Evolutionary conservation across 148 eudicot genomes (phyloP).

Genomic region (Rhododendron griersonianum): DNA sequence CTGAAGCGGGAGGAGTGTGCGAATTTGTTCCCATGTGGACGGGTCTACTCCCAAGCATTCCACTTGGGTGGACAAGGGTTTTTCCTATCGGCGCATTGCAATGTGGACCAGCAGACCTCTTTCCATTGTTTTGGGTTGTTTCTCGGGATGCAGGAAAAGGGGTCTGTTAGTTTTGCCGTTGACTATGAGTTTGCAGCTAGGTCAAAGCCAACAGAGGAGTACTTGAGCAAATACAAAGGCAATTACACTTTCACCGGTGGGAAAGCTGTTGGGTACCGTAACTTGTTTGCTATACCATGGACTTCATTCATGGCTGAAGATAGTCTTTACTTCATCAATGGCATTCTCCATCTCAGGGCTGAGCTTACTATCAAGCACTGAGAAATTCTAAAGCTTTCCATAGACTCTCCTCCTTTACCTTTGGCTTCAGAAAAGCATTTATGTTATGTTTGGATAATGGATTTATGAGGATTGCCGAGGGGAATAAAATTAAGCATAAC

Average conservation of each 20-base stretch:
- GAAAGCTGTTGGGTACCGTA: slow-evolving; percentile 86
- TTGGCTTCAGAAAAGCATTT: neutral
- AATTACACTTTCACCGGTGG: slow-evolving; percentile 88
- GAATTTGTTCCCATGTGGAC: slow-evolving; percentile 71
- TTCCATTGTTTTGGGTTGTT: slow-evolving; percentile 85
- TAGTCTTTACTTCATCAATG: slow-evolving; percentile 76
- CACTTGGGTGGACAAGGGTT: slow-evolving; percentile 94
- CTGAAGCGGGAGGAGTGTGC: slow-evolving; percentile 73
- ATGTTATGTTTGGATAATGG: neutral
- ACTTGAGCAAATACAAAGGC: slow-evolving; percentile 77
- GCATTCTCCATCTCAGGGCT: slow-evolving; percentile 67
- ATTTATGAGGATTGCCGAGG: neutral
- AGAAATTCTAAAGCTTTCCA: neutral
- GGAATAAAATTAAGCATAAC: neutral
- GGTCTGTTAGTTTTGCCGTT: slow-evolving; percentile 75
- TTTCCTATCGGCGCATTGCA: slow-evolving; percentile 86
- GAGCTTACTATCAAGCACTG: slow-evolving; percentile 80
- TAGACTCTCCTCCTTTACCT: slow-evolving; percentile 11
- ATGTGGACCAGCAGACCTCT: slow-evolving; percentile 90
- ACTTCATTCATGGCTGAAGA: slow-evolving; percentile 85
- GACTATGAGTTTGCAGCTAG: slow-evolving; percentile 90
- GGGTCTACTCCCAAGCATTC: slow-evolving; percentile 87
- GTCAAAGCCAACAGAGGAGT: slow-evolving; percentile 74
- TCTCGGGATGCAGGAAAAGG: slow-evolving; percentile 94
- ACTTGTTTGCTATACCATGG: slow-evolving; percentile 84